These are phyloP conservation scores for Aspergillus brunneoviolaceus DNA, from an alignment of 2,329 filamentous ascomycete species.

Conservation along the genomic window DNA sequence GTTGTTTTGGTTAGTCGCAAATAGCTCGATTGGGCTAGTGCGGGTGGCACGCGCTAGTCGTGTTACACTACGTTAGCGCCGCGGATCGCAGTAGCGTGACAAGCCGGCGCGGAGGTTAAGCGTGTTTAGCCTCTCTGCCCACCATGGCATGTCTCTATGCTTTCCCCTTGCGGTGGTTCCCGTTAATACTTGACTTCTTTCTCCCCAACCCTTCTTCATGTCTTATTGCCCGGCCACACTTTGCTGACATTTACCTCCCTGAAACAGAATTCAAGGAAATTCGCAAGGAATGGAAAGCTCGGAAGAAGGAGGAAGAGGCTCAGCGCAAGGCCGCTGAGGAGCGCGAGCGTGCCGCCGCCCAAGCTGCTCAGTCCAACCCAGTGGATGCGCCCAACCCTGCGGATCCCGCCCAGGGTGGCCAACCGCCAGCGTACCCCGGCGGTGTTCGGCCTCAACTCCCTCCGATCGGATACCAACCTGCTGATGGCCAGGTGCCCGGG, in stretches of 20 bases:
- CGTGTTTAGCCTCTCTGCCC: conserved; percentile 7
- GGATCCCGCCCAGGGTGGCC: conserved; percentile 49
- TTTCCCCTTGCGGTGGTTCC: conserved; percentile 15
- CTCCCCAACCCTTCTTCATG: conserved; percentile 2
- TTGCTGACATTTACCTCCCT: conserved; percentile 24
- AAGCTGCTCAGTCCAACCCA: conserved; percentile 43
- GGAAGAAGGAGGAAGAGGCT: conserved; percentile 97
- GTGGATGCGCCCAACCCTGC: conserved; percentile 48
- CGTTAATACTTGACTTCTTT: conserved; percentile 6
- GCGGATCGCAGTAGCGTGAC: conserved; percentile 55
- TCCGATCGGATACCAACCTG: conserved; percentile 70
- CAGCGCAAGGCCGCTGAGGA: conserved; percentile 89
- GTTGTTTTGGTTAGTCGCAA: conserved; percentile 33
- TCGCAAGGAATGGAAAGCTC: conserved; percentile 97
- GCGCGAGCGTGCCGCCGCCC: conserved; percentile 66
- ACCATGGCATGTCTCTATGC: conserved; percentile 8
- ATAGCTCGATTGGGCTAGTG: conserved; percentile 42
- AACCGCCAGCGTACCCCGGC: conserved; percentile 48
- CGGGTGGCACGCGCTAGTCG: conserved; percentile 42
- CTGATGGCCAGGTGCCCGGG: conserved; percentile 53
- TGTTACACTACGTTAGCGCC: conserved; percentile 53
- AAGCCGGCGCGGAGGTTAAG: conserved; percentile 49
- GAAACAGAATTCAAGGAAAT: conserved; percentile 94
- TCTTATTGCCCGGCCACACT: neutral
- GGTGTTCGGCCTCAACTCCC: conserved; percentile 66